A percentile compares a stretch with the other conserved stretches of the same genome.
Conservation (phyloP, 2,329 filamentous ascomycete species). For the Pleurostoma richardsiae region DNA sequence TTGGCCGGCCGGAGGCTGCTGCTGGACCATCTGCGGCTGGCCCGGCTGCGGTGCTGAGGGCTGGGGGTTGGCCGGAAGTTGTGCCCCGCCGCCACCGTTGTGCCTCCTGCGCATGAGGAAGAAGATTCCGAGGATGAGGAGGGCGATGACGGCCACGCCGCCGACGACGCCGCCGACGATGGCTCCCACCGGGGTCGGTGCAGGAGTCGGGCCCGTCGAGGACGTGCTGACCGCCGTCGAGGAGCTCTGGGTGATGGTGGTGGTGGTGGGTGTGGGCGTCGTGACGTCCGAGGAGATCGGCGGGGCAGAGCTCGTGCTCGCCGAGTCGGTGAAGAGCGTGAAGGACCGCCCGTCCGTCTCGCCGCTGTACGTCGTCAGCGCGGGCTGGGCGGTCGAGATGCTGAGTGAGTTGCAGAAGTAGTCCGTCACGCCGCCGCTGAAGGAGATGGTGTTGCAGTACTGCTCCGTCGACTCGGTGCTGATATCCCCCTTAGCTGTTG, state of each 20-base stretch:
- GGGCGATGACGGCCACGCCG: slow-evolving; percentile 25
- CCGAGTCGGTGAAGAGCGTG: slow-evolving; percentile 8
- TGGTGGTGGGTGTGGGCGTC: slow-evolving; percentile 14
- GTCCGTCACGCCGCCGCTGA: slow-evolving; percentile 33
- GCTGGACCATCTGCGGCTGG: not conserved
- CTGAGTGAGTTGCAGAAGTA: slow-evolving; percentile 34
- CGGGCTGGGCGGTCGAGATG: slow-evolving; percentile 25
- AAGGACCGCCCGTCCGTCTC: slow-evolving; percentile 25
- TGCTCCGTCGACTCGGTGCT: slow-evolving; percentile 28
- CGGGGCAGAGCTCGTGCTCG: not conserved
- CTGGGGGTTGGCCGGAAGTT: not conserved
- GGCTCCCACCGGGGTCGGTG: slow-evolving; percentile 21
- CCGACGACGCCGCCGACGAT: slow-evolving; percentile 33
- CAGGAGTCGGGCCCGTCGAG: slow-evolving; percentile 5
- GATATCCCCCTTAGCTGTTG: slow-evolving; percentile 10
- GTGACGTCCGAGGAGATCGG: slow-evolving; percentile 5
- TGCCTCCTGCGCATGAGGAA: slow-evolving; percentile 19
- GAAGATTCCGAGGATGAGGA: slow-evolving; percentile 20
- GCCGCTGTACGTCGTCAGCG: slow-evolving; percentile 34
- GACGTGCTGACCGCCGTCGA: slow-evolving; percentile 1
- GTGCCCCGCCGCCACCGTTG: not conserved
- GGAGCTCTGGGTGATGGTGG: not conserved
- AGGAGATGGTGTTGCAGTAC: slow-evolving; percentile 41
- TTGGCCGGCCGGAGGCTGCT: not conserved
- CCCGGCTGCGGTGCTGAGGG: not conserved